Percentiles rank a stretch among this genome's conserved stretches.
phyloP scores from a whole-genome alignment of 2,329 filamentous ascomycete species.

The Trichoderma sp. region DNA sequence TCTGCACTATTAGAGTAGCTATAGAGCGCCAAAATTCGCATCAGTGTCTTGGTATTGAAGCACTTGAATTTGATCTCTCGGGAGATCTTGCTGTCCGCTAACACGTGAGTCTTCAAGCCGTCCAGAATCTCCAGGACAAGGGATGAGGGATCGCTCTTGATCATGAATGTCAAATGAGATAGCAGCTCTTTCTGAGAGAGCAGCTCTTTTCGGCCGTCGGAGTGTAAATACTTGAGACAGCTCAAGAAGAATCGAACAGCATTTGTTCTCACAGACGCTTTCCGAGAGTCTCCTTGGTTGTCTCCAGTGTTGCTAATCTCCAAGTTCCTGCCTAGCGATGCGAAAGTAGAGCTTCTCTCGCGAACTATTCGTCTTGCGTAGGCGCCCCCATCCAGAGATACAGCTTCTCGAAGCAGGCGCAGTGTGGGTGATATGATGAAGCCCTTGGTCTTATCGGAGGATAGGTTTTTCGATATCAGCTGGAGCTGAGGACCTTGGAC shows the following conservation, averaged over 20 bases:
- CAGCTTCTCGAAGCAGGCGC: constrained; percentile 79
- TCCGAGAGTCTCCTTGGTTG: constrained; percentile 58
- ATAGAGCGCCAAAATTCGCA: constrained; percentile 70
- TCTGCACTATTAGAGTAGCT: constrained; percentile 50
- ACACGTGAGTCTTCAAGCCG: constrained; percentile 64
- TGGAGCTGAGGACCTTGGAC: constrained; percentile 78
- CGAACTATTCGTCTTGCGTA: constrained; percentile 75
- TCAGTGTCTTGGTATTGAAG: constrained; percentile 71
- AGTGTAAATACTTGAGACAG: constrained; percentile 73
- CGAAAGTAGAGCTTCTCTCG: constrained; percentile 73
- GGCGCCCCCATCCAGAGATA: constrained; percentile 79
- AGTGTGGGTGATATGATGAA: constrained; percentile 86
- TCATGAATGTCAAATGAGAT: constrained; percentile 73
- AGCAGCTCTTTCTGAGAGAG: constrained; percentile 77
- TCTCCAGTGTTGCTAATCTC: constrained; percentile 62
- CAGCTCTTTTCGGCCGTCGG: constrained; percentile 76
- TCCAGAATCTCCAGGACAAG: constrained; percentile 73
- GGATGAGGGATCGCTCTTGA: constrained; percentile 73
- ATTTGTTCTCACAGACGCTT: constrained; percentile 78
- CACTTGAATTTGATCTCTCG: constrained; percentile 71
- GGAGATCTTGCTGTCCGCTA: constrained; percentile 71
- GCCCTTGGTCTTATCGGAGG: constrained; percentile 77
- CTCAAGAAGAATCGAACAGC: constrained; percentile 78
- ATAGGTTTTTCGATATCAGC: constrained; percentile 73
- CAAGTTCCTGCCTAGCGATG: constrained; percentile 76